Base-by-base conservation (phyloP, 2,329 filamentous ascomycete species). In the Diaporthe citrichinensis region DNA sequence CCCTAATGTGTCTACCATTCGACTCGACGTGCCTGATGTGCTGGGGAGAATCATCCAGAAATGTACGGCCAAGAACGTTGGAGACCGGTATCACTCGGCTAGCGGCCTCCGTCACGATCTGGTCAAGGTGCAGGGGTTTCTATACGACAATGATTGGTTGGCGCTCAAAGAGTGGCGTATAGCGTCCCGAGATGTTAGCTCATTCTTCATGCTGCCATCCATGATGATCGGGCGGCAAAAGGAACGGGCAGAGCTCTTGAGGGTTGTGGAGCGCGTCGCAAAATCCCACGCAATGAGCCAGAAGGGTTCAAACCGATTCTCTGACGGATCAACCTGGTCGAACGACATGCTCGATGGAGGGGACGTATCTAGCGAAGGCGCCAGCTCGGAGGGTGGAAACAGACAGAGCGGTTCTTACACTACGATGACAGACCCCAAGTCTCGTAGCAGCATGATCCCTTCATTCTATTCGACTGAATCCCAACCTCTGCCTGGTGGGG, bases 31-130 rank as follows among this genome's bases (percentile, higher is more conserved):
- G 8, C 96, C 96, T 0, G 94, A 97, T 75, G 93, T 94, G 10
- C 87, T 98, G 57, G 94, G 94, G 1, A 90, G 91, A 44, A 94
- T 98, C 58, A 95, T 98, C 55, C 94, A 96, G 81, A 97, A 95
- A 82, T 98, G 97, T 90, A 98, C 95, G 0, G 92, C 95, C 76
- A 98, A 97, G 84, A 94, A 93, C 76, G 94, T 98, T 65, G 90
- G 92, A 74, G 96, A 98, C 75, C 92, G 96, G 20, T 98, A 98
- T 82, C 94, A 98, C 80, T 98, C 95, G 8, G 94, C 94, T 0
- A 95, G 94, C 75, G 96, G 96, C 2, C 89, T 98, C 75, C 95
- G 95, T 78, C 89, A 94, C 80, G 96, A 98, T 82, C 85, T 98
- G 68, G 84, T 92, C 71, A 89, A 92, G 79, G 92, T 98, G 7